Evolutionary conservation across 164 flowering plant genomes (phyloP).

Genomic region (Aristolochia californica): DNA sequence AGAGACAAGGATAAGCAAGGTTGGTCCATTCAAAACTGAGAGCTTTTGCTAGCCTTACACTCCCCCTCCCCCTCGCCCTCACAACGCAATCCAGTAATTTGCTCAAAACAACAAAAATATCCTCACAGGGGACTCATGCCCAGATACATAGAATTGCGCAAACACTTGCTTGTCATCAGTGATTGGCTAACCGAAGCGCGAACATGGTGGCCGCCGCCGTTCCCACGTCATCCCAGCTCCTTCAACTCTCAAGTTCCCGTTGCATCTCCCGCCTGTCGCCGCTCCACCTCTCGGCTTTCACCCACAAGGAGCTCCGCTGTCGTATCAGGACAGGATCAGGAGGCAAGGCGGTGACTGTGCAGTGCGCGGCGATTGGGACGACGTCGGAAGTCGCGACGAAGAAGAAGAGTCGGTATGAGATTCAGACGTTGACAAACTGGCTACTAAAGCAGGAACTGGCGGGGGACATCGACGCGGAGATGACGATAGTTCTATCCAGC

Average conservation of each 20-base stretch:
- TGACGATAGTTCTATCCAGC: slow-evolving; percentile 82
- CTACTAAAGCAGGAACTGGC: slow-evolving; percentile 66
- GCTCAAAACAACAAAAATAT: too few relatives aligned
- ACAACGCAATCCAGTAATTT: slow-evolving; percentile 2
- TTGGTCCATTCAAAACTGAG: slow-evolving; percentile 27
- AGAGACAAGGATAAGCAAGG: slow-evolving; percentile 19
- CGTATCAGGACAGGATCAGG: too few relatives aligned
- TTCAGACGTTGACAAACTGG: slow-evolving; percentile 60
- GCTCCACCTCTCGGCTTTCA: not conserved
- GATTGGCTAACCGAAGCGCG: not conserved
- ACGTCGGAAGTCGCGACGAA: slow-evolving; percentile 23
- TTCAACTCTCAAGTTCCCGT: slow-evolving; percentile 22
- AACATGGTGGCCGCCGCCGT: slow-evolving; percentile 19
- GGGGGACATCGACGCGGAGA: slow-evolving; percentile 72
- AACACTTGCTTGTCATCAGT: not conserved
- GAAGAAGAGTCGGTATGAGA: slow-evolving; percentile 46
- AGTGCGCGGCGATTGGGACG: slow-evolving; percentile 39
- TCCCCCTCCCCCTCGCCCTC: slow-evolving; percentile 12
- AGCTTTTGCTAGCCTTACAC: slow-evolving; percentile 28
- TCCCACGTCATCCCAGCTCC: slow-evolving; percentile 23
- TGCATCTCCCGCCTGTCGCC: slow-evolving; percentile 20
- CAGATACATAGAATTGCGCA: too few relatives aligned
- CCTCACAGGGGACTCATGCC: too few relatives aligned
- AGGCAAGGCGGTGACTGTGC: slow-evolving; percentile 13
- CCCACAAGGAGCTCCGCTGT: too few relatives aligned